Base-by-base conservation (phyloP, 2,329 filamentous ascomycete genomes). In the Fusarium sp. region DNA sequence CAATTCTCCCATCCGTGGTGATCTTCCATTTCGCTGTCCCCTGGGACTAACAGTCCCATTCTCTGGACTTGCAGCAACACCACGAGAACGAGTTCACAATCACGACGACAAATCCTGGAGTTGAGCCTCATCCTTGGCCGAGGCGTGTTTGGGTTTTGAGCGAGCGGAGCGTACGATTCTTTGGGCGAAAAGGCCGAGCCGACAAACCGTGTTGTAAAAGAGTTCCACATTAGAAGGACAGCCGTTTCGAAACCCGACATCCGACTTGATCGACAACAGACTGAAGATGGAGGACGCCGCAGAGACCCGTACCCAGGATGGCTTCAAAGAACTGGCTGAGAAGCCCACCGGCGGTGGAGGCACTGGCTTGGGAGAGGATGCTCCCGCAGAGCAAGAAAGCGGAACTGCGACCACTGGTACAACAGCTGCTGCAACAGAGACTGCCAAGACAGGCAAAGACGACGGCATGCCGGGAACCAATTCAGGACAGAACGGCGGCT, bases 211-310 rank as follows among this genome's bases (percentile, higher is more conserved):
- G 25, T 52, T 39, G 30, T 52, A 18, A 25, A 34, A 41, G 20
- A 59, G 34, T 34, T 34, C 43, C 35, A 8, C 27, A 57, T n/a
- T 20, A 20, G 32, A 52, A 25, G 64, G 30, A 41, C 64, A 43
- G 5, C 16, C 60, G 48, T 39, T 39, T 18, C 43, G 18, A 70
- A 67, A 35, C 35, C 34, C 18, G 32, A n/a, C 61, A 35, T 39
- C 16, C 41, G 41, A 18, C 30, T 20, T n/a, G 35, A 58, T 57
- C 37, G 23, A 25, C 11, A 6, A 50, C 43, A 25, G 14, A 30
- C 30, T 35, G 35, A 50, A 67, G 60, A 74, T 74, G 72, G 72
- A 75, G 8, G 48, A 20, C n/a, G 35, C 75, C 34, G 68, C 52
- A 37, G 32, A 67, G 13, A 59, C 56, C 25, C 25, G 54, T 27